Evolutionary conservation across 345 rosid genomes (phyloP), one percentile per base, ranked within the genome.

Genomic region (Citrus glauca): DNA sequence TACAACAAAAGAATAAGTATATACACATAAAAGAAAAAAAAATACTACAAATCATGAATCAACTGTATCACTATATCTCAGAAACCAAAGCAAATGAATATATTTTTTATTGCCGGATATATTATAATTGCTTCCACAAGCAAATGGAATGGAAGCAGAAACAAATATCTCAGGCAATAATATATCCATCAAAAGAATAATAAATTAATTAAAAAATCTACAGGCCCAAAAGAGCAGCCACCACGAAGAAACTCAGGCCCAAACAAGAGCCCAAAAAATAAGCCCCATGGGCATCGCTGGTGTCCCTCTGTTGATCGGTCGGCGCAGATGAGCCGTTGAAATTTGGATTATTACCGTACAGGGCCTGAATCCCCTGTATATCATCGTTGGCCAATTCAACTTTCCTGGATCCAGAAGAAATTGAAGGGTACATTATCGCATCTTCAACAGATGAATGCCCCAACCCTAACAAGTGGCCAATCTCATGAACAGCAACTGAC

Each of bases 401-500:
- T 62, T 88, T 95, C 75, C 81, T 88, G n/a, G 78, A 85, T 22
- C 93, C 79, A 0, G 98, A 76, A 42, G 94, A 55, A 73, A 95
- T 91, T 10, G 91, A 85, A 17, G 99, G 99, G 60, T 79, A 95
- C 99, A 95, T 95, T 60, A 95, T 91, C 24, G 99, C 84, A 2
- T 78, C 88, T 78, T 84, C 92, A 7, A 87, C 87, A 1, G 99
- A 92, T 1, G 99, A 95, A 76, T 95, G 99, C 9, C 99, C 99
- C 66, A 95, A 77, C 22, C 99, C 99, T 16, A 95, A 84, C 86
- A 95, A 68, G 83, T 95, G 99, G 33, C 99, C 99, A 27, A 95
- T 93, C 85, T 95, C 99, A 57, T 95, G 99, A 57, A 93, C 96
- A 6, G 95, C 97, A 42, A 95, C 99, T 0, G 99, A 92, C 69